phyloP scores from a whole-genome alignment of 495 filamentous ascomycete species.

The Parmelia sp. region DNA sequence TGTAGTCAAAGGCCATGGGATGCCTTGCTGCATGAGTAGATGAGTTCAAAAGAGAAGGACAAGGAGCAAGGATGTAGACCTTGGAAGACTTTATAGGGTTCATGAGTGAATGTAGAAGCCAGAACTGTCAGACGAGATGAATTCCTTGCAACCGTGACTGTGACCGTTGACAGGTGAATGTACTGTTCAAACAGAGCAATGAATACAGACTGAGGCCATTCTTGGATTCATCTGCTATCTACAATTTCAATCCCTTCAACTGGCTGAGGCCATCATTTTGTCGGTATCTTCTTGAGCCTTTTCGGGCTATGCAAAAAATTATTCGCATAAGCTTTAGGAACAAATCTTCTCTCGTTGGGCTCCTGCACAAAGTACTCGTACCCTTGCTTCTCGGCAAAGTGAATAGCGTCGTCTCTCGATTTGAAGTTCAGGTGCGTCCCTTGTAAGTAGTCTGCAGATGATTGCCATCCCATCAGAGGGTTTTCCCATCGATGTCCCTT shows the following conservation, averaged over 20 bases:
- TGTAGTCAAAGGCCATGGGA: neutral
- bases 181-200: neutral
- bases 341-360: conserved; percentile 77
- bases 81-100: too few relatives aligned
- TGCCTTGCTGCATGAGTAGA: neutral
- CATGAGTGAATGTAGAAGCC: neutral
- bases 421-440: conserved; percentile 86
- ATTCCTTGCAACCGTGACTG: too few relatives aligned
- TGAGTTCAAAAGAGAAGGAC: neutral
- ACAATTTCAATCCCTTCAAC: neutral
- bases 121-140: too few relatives aligned
- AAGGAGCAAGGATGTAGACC: neutral
- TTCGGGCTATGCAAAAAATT: conserved; percentile 81
- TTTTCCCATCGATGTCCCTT: conserved; percentile 98
- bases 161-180: neutral
- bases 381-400: conserved; percentile 95
- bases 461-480: conserved; percentile 96
- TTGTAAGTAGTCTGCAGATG: conserved; percentile 87
- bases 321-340: conserved; percentile 92
- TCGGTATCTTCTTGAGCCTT: conserved; percentile 86
- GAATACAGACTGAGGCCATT: neutral
- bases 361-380: conserved; percentile 99
- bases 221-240: neutral
- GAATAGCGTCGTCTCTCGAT: conserved; percentile 88
- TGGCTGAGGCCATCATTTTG: conserved; percentile 54